These are phyloP conservation scores for Aurantiochytrium sp. DNA, from an alignment of 108 stramenopile genomes.

Conservation along the genomic window DNA sequence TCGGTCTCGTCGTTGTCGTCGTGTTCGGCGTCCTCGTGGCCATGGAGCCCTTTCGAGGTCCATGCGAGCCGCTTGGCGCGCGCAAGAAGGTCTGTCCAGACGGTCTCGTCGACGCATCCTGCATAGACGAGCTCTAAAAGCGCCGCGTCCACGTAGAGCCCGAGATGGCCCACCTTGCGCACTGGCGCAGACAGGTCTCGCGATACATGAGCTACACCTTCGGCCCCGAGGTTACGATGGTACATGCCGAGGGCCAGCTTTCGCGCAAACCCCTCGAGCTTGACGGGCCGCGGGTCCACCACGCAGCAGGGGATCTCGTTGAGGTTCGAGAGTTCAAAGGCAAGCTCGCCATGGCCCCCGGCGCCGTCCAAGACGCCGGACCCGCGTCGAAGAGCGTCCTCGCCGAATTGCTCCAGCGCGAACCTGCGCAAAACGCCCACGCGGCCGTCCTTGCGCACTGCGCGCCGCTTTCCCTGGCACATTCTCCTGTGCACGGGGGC, in stretches of 20 bases:
- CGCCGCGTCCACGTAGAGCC: background rate
- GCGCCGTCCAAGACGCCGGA: constrained; percentile 67
- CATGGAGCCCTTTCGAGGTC: constrained; percentile 33
- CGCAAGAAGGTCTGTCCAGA: background rate
- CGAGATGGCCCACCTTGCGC: constrained; percentile 11
- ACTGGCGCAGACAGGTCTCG: constrained; percentile 8
- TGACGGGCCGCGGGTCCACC: constrained; percentile 64
- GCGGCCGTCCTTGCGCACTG: background rate
- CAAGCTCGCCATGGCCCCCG: constrained; percentile 74
- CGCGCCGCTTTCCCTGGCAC: background rate
- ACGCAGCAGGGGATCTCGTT: constrained; percentile 63
- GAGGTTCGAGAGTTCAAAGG: constrained; percentile 54
- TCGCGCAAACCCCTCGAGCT: constrained; percentile 65
- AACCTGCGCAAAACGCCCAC: background rate
- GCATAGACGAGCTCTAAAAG: constrained; percentile 60
- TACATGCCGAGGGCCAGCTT: constrained; percentile 60
- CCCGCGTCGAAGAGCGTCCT: background rate
- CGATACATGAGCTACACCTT: constrained; percentile 28
- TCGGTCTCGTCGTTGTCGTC: too few species aligned
- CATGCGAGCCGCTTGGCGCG: constrained; percentile 53
- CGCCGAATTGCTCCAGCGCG: background rate
- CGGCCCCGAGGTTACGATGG: constrained; percentile 45
- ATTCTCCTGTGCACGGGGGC: background rate
- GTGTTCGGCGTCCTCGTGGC: constrained; percentile 33
- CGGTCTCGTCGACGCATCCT: constrained; percentile 10